A percentile compares a stretch with the other conserved stretches of the same genome.
These are phyloP conservation scores for Solanum tarapatanum DNA, from an alignment of 257 asterid genomes.

Conservation along the genomic window DNA sequence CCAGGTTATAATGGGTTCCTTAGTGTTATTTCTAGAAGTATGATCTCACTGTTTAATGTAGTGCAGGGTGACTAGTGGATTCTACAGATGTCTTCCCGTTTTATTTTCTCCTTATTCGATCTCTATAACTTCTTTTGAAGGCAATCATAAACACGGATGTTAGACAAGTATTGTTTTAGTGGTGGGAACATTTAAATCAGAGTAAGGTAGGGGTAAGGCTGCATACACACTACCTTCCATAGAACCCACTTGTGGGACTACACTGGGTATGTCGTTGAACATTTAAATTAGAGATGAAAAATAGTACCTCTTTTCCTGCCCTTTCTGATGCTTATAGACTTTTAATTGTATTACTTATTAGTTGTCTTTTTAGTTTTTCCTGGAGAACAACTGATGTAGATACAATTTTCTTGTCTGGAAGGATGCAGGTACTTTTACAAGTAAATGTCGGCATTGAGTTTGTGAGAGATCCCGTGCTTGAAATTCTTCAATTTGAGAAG, in stretches of 20 bases:
- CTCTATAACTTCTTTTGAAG: background rate
- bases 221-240: background rate
- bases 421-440: constrained; percentile 99
- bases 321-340: background rate
- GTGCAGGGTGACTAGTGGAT: background rate
- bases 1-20: background rate
- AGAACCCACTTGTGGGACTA: background rate
- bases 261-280: background rate
- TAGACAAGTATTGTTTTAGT: background rate
- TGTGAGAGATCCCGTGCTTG: constrained; percentile 76
- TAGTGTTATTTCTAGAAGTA: background rate
- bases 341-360: background rate
- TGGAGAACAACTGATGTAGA: constrained; percentile 34
- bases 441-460: constrained; percentile 68
- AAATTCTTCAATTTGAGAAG: constrained; percentile 90
- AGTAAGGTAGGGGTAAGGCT: background rate
- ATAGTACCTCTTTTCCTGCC: background rate
- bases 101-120: background rate
- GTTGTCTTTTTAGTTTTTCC: background rate
- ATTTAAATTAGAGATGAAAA: background rate
- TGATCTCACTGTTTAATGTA: background rate
- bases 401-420: constrained; percentile 65
- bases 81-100: background rate
- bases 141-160: background rate
- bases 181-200: background rate